Evolutionary conservation across 306 rosid species (phyloP).

Genomic region (Parietaria judaica): DNA sequence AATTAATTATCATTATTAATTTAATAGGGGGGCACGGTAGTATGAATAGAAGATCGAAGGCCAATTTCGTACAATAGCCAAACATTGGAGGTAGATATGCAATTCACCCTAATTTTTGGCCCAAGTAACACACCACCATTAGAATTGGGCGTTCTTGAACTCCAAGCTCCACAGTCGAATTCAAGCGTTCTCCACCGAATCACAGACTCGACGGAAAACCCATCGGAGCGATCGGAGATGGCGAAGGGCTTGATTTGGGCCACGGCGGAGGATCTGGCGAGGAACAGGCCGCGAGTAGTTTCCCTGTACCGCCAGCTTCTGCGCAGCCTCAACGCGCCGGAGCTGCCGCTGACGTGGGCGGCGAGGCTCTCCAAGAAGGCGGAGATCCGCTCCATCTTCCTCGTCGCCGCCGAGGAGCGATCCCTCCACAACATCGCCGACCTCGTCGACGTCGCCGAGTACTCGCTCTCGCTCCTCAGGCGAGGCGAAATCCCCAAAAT

Average conservation of each 20-base stretch:
- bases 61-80: too few species aligned
- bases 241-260: constrained; percentile 72
- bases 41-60: too few species aligned
- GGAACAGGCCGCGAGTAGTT: constrained; percentile 51
- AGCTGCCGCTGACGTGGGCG: constrained; percentile 48
- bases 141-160: too few species aligned
- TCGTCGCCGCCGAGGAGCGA: constrained; percentile 72
- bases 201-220: background rate
- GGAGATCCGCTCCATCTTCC: constrained; percentile 47
- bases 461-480: constrained; percentile 64
- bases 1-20: too few species aligned
- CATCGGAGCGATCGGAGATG: constrained; percentile 22
- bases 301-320: constrained; percentile 64
- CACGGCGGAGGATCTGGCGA: constrained; percentile 63
- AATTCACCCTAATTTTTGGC: too few species aligned
- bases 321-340: constrained; percentile 68
- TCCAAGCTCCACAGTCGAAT: too few species aligned
- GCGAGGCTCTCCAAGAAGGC: constrained; percentile 64
- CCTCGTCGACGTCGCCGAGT: constrained; percentile 64
- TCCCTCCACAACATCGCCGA: constrained; percentile 70
- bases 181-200: too few species aligned
- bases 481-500: constrained; percentile 47
- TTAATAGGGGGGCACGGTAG: too few species aligned
- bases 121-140: too few species aligned
- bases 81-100: too few species aligned